Evolutionary conservation across 768 basidiomycete genomes (phyloP), one percentile per base, ranked within the genome.

Genomic region (Epithele typhae): DNA sequence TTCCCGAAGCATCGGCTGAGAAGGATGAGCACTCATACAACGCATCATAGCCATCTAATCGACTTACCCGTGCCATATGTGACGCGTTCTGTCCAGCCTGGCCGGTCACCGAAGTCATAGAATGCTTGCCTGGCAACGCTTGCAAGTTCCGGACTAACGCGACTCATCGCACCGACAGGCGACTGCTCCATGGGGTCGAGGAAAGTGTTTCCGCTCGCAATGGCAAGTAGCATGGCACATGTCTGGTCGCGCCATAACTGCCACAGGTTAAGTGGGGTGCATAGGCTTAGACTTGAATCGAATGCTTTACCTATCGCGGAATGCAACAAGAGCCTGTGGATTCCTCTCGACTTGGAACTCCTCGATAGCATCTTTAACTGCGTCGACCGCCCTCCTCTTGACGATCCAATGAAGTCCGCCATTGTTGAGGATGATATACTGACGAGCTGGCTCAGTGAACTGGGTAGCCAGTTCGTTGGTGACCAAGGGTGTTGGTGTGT

Each of bases 231-330:
- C 88, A 96, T 94, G 5, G 90, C 85, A 57, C 92, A 94, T 3
- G 90, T 87, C 59, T 95, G 89, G 62, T 93, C 89, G 43, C 91
- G 79, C 93, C 92, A 63, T 88, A 96, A 60, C 93, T 95, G 55
- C n/a, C 17, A 36, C 35, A 19, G 6, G 15, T 6, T 36, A 7
- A 36, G 35, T 19, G 9, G 15, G 9, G 30, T 15, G 9, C 30
- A 32, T 9, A 9, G 9, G 9, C 9, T 32, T 15, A 32, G 15
- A 15, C 30, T 9, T 15, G 15, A 9, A 32, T 32, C n/a, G n/a
- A 32, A 21, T n/a, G 23, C n/a, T 70, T 46, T 55, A 84, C 92
- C 81, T 87, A 56, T 91, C 84, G 43, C 85, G 75, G 61, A 94
- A 92, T 45, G 87, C 82, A 32, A 85, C 78, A 45, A 92, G 81